Conservation (phyloP, 352 stramenopile species). For the Phytophthora ramorum region DNA sequence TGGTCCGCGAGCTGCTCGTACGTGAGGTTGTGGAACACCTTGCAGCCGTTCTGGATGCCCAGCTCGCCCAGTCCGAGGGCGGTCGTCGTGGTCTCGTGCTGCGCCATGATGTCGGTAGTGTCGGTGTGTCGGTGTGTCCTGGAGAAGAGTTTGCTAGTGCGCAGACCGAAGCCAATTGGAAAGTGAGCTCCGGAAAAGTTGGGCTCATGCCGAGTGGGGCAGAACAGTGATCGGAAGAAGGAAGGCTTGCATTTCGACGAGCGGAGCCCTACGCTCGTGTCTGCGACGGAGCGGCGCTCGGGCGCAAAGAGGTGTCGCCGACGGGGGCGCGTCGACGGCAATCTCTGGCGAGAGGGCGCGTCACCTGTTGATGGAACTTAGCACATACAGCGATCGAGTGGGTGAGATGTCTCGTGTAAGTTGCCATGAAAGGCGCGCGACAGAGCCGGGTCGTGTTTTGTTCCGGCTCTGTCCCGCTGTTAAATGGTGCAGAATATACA, state of each 20-base stretch:
- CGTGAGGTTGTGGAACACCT: slow-evolving; percentile 96
- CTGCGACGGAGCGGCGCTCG: not conserved
- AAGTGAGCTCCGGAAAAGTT: slow-evolving; percentile 1
- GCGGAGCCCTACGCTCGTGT: not conserved
- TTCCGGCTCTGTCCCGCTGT: not conserved
- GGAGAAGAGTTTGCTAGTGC: not conserved
- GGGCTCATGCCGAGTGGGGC: too few relatives aligned
- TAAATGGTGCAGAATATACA: not conserved
- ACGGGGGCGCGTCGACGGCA: not conserved
- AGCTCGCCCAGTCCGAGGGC: slow-evolving; percentile 80
- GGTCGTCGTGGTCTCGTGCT: slow-evolving; percentile 69
- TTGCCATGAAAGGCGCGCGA: not conserved
- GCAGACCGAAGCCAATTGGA: slow-evolving; percentile 1
- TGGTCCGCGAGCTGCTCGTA: slow-evolving; percentile 97
- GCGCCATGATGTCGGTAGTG: slow-evolving; percentile 36
- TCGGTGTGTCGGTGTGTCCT: slow-evolving; percentile 3
- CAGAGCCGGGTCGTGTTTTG: too few relatives aligned
- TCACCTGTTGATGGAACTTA: not conserved
- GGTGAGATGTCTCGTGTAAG: not conserved
- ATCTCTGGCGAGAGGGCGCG: not conserved
- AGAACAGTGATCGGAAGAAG: not conserved
- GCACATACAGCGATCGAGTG: not conserved
- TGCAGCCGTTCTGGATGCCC: slow-evolving; percentile 90
- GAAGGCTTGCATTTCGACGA: not conserved
- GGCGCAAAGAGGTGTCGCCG: not conserved